Base-by-base conservation (phyloP, 164 flowering plant genomes). In the Nymphaea colorata region DNA sequence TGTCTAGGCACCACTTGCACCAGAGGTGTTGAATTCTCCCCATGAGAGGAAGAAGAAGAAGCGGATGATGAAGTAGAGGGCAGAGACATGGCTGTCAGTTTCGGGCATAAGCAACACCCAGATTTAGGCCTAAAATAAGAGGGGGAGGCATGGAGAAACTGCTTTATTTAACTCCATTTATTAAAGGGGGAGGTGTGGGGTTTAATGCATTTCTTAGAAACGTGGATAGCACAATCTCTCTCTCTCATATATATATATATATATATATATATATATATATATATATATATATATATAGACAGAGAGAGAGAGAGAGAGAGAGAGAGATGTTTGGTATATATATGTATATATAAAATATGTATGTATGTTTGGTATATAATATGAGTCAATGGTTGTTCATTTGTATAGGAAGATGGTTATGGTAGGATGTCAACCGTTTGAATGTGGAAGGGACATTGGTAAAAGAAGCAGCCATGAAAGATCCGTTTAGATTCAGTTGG, bases 1-100 rank as follows among this genome's bases (percentile, higher is more conserved):
- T 76, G 17, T 67, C 79, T 83, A 0, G 96, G 69, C 0, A 89
- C 96, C 3, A 79, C 36, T 41, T 87, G 89, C 65, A 85, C 72
- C 64, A 61, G 77, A 8, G 69, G 76, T 67, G 69, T 64, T 51
- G 60, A 72, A 64, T 1, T 43, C 44, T 60, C 60, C 57, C 55
- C 62, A 66, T 3, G 74, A 41, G 55, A 60, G 6, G 42, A 47
- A 57, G 17, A 65, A 17, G 62, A 59, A 43, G 67, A 12, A 11
- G 45, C 41, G 25, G 18, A 45, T 57, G 53, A 42, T 14, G 68
- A 65, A 44, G 10, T 2, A n/a, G 61, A 43, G 41, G 69, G 66
- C 6, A 17, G 42, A 2, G 66, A 42, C 51, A 66, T 42, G 41
- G 42, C 14, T n/a, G 43, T 11, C 11, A 10, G 16, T 11, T 5